Evolutionary conservation across 2,329 filamentous ascomycete species (phyloP).

Genomic region (Trichoderma pleuroti): DNA sequence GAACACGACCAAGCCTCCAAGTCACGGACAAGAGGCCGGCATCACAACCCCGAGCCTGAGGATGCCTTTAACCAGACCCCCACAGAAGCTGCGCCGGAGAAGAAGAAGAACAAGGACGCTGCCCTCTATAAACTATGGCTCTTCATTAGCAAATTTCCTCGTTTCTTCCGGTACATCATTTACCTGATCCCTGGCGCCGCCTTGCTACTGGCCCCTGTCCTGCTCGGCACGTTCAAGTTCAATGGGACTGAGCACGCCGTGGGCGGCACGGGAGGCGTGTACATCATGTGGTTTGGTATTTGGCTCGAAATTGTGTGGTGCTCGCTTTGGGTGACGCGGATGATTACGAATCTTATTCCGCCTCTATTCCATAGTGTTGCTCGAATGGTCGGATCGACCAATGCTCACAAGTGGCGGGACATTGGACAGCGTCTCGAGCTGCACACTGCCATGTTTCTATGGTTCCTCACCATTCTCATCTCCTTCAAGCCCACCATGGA

Average conservation of each 20-base stretch:
- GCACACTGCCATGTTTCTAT: conserved; percentile 82
- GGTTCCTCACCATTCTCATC: conserved; percentile 82
- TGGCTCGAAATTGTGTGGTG: conserved; percentile 95
- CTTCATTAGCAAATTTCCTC: conserved; percentile 48
- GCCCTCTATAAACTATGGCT: conserved; percentile 41
- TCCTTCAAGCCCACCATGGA: conserved; percentile 83
- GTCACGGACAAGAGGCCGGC: conserved; percentile 30
- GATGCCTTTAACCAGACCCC: conserved; percentile 44
- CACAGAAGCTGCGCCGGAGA: conserved; percentile 28
- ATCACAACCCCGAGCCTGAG: conserved; percentile 38
- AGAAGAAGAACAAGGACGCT: conserved; percentile 34
- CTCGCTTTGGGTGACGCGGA: conserved; percentile 74
- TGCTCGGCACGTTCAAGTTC: conserved; percentile 42
- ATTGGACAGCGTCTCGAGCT: conserved; percentile 82
- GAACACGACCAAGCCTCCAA: conserved; percentile 33
- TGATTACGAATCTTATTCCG: conserved; percentile 51
- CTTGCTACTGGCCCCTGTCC: conserved; percentile 45
- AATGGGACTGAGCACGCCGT: conserved; percentile 45
- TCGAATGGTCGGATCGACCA: conserved; percentile 75
- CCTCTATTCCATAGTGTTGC: conserved; percentile 50
- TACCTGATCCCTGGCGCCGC: conserved; percentile 46
- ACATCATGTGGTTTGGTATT: conserved; percentile 86
- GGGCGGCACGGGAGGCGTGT: conserved; percentile 67
- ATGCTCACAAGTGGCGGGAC: conserved; percentile 88
- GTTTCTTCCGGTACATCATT: conserved; percentile 46